phyloP scores from a whole-genome alignment of 179 eudicot species.

The Spinacia oleracea region DNA sequence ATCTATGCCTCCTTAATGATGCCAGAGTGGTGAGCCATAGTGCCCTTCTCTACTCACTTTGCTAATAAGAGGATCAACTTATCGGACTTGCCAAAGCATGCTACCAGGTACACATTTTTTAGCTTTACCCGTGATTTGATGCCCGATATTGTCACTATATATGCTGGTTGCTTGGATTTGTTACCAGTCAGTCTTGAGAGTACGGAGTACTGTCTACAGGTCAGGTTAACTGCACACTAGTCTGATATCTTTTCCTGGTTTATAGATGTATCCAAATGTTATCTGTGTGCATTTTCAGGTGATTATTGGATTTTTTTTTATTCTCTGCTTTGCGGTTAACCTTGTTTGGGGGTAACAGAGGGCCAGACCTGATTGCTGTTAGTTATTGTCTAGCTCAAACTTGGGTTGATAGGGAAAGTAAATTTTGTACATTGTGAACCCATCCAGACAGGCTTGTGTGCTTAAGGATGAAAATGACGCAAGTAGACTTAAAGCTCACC shows the following conservation, averaged over 20 bases:
- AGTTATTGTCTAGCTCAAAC: neutral
- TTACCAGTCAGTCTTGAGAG: neutral
- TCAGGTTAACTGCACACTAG: neutral
- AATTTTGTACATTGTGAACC: no score
- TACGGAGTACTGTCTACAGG: neutral
- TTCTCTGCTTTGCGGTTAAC: neutral
- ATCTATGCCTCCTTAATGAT: slow-evolving; percentile 16
- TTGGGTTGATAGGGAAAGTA: no score
- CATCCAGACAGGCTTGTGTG: no score
- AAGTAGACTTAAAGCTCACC: no score
- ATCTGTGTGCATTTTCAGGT: neutral
- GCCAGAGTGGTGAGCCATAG: slow-evolving; percentile 15
- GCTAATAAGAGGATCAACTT: slow-evolving; percentile 17
- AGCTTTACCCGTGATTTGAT: slow-evolving; percentile 21
- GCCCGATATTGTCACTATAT: slow-evolving; percentile 22
- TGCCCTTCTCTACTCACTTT: neutral
- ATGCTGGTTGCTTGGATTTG: neutral
- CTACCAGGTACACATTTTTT: slow-evolving; percentile 17
- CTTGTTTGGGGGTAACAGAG: neutral
- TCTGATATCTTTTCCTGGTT: neutral
- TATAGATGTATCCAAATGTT: neutral
- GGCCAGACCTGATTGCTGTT: neutral
- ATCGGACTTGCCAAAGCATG: neutral
- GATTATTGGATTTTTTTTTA: neutral
- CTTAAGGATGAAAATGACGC: no score